Base-by-base conservation (phyloP, 1,139 yeast genomes). In the Candida pseudoviswanathii region DNA sequence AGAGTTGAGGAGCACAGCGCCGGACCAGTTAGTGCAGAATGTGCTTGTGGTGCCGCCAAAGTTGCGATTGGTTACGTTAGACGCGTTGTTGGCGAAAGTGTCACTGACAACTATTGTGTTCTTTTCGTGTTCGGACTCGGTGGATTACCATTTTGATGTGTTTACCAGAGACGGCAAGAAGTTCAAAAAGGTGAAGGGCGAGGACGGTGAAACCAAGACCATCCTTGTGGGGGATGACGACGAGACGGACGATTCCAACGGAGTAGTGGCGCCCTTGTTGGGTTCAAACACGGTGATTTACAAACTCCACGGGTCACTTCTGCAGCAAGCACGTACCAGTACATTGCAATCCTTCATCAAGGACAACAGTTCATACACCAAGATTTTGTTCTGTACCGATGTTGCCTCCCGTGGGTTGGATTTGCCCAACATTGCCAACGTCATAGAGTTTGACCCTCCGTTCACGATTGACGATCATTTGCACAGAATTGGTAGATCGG, bases 61-160 rank as follows among this genome's bases (percentile, higher is more conserved):
- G 63, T 75, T 94, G 56, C 75, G 99, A 54, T 74, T 91, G 30
- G 98, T 94, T 1, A 80, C 97, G 0, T 68, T 94, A 40, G 84
- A 89, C 21, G 91, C 89, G 1, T 64, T 77, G 5, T 71, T 94
- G 52, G 81, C 80, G 60, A 73, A 77, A 29, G 66, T 84, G 8
- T 73, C 81, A 1, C 64, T 59, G 9, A 27, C 40, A 4, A 83
- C 94, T 1, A 86, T 94, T 64, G 92, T 95, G 0, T 94, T 94
- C 66, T 80, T 91, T 57, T 88, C 97, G 6, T 94, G 99, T 70
- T 85, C 98, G 0, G 98, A 94, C 63, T 88, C 97, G 10, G 98
- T 95, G 24, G 91, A 94, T 58, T 94, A 88, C 71, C 97, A 94
- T 68, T 90, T 84, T 65, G 81, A 82, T 45, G 86, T 84, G 0